Conservation (phyloP, 2,329 filamentous ascomycete genomes). For the Alternaria alternata region DNA sequence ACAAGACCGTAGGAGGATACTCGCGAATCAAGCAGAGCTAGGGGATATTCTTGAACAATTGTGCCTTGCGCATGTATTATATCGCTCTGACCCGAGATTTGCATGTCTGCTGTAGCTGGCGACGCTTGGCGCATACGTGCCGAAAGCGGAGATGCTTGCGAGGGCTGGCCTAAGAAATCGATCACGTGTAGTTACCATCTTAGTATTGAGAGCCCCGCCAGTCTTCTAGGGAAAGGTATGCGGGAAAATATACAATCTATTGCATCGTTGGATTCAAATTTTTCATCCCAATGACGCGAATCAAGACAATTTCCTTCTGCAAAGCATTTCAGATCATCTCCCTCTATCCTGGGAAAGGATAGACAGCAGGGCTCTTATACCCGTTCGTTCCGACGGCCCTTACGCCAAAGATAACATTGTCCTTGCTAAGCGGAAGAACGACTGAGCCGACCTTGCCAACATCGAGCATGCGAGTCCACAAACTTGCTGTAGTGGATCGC, state of each 20-base stretch:
- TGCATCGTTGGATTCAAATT: background rate
- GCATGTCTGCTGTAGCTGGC: background rate
- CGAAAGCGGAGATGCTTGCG: background rate
- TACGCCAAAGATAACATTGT: conserved; percentile 66
- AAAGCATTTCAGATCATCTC: background rate
- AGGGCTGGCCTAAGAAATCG: background rate
- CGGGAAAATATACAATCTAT: background rate
- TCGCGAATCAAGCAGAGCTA: background rate
- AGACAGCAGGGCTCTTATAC: conserved; percentile 60
- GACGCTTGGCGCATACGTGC: background rate
- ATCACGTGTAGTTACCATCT: background rate
- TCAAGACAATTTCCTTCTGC: background rate
- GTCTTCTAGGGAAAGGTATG: background rate
- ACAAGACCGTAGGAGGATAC: background rate
- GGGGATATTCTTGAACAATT: background rate
- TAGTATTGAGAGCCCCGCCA: background rate
- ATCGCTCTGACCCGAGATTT: background rate
- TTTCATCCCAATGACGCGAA: background rate
- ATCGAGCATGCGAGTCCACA: conserved; percentile 60
- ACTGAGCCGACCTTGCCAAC: conserved; percentile 59
- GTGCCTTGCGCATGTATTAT: background rate
- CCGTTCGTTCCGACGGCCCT: conserved; percentile 61
- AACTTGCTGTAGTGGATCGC: conserved; percentile 59
- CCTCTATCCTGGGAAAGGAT: conserved; percentile 50
- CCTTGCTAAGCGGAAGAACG: conserved; percentile 62